These are phyloP conservation scores for Penicillium sp. DNA, from an alignment of 2,329 filamentous ascomycete species.

Conservation along the genomic window DNA sequence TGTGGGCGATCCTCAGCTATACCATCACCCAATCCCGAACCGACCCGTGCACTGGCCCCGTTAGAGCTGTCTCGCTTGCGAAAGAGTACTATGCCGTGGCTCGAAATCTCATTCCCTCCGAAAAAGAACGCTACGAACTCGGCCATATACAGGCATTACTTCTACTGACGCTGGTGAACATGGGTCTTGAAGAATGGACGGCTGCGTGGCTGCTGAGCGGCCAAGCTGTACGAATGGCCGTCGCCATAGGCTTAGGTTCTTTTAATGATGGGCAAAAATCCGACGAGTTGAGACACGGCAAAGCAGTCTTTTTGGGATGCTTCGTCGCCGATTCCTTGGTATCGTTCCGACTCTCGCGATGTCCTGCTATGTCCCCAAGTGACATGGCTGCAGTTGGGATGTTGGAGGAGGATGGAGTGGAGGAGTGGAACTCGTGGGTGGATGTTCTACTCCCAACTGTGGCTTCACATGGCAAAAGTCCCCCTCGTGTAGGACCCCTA, in stretches of 20 bases:
- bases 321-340: conserved; percentile 52
- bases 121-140: conserved; percentile 37
- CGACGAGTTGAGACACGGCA: conserved; percentile 33
- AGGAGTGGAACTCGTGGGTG: conserved; percentile 70
- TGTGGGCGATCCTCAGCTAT: conserved; percentile 45
- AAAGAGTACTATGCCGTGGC: conserved; percentile 36
- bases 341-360: conserved; percentile 44
- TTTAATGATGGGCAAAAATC: conserved; percentile 25
- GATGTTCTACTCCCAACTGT: conserved; percentile 40
- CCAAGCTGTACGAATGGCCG: conserved; percentile 47
- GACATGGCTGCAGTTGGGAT: conserved; percentile 47
- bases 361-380: conserved; percentile 44
- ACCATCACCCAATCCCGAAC: conserved; percentile 32
- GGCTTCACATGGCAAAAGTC: conserved; percentile 24
- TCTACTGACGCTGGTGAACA: conserved; percentile 47
- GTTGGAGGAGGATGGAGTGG: conserved; percentile 61
- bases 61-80: conserved; percentile 21
- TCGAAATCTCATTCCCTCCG: conserved; percentile 36
- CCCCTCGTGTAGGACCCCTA: conserved; percentile 36
- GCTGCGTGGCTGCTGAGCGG: conserved; percentile 53
- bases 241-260: conserved; percentile 35
- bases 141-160: conserved; percentile 44
- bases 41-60: conserved; percentile 13
- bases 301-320: conserved; percentile 49
- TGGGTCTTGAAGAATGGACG: conserved; percentile 44